Evolutionary conservation across 2,329 filamentous ascomycete species (phyloP).

Genomic region (Alternaria sp.): DNA sequence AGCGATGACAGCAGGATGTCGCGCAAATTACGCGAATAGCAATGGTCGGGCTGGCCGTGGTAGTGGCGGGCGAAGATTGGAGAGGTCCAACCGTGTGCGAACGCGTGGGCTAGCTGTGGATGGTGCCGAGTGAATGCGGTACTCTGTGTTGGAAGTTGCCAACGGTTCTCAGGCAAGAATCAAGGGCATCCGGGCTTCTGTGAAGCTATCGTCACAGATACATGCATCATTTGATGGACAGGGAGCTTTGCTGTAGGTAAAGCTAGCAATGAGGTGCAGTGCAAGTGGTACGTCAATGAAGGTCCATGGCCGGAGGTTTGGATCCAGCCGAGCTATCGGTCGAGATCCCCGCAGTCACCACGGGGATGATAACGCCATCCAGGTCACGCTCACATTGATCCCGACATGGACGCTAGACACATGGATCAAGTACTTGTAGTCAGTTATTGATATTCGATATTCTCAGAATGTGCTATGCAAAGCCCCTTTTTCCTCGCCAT

Average conservation of each 20-base stretch:
- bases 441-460: conserved; percentile 5
- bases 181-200: conserved; percentile 37
- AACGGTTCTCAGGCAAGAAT: conserved; percentile 24
- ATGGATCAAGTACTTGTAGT: not conserved
- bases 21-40: conserved; percentile 35
- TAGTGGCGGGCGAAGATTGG: conserved; percentile 1
- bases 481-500: not conserved
- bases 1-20: conserved; percentile 6
- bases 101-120: conserved; percentile 16
- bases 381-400: conserved; percentile 7
- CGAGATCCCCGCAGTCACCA: conserved; percentile 17
- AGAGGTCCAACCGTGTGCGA: conserved; percentile 15
- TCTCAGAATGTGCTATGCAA: conserved; percentile 10
- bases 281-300: conserved; percentile 10
- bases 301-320: conserved; percentile 15
- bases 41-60: not conserved
- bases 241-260: conserved; percentile 11
- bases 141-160: conserved; percentile 27
- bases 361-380: conserved; percentile 19
- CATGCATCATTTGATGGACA: conserved; percentile 40
- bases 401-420: not conserved
- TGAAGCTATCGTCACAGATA: conserved; percentile 30
- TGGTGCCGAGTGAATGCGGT: conserved; percentile 22
- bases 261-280: conserved; percentile 13
- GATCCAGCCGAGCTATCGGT: conserved; percentile 21